These are phyloP conservation scores for Babesia bovis DNA, from an alignment of 169 alveolate genomes.

Conservation along the genomic window DNA sequence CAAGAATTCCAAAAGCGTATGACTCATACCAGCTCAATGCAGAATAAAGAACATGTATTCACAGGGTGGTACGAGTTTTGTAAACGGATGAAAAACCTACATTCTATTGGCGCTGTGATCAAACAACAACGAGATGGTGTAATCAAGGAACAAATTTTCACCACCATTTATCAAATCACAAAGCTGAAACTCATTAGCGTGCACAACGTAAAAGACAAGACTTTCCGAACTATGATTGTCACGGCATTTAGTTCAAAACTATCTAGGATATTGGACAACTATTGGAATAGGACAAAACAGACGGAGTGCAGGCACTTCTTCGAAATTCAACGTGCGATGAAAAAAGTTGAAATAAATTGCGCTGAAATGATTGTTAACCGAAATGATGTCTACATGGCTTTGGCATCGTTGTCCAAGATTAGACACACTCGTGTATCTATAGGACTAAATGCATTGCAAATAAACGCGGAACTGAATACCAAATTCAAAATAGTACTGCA, in stretches of 20 bases:
- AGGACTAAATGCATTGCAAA: conserved; percentile 22
- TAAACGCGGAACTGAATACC: neutral
- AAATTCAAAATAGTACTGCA: neutral
- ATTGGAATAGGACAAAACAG: neutral
- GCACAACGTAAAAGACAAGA: neutral
- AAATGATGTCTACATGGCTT: conserved; percentile 2
- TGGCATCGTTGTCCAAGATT: conserved; percentile 8
- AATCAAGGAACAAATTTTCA: neutral
- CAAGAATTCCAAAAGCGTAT: neutral
- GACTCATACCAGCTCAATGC: neutral
- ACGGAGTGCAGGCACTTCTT: conserved; percentile 13
- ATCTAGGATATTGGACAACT: neutral
- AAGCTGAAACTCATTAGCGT: neutral
- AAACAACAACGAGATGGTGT: neutral
- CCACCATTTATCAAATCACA: conserved; percentile 6
- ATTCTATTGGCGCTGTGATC: neutral
- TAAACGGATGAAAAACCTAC: neutral
- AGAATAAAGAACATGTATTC: neutral
- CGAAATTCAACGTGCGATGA: conserved; percentile 12
- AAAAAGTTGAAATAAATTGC: neutral
- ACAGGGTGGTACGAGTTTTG: neutral
- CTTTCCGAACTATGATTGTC: neutral
- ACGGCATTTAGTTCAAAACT: conserved; percentile 2
- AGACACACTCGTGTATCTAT: conserved; percentile 6
- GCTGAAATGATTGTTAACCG: neutral